Conservation (phyloP, 1,284 basidiomycete genomes). For the Irpex rosettiformis region DNA sequence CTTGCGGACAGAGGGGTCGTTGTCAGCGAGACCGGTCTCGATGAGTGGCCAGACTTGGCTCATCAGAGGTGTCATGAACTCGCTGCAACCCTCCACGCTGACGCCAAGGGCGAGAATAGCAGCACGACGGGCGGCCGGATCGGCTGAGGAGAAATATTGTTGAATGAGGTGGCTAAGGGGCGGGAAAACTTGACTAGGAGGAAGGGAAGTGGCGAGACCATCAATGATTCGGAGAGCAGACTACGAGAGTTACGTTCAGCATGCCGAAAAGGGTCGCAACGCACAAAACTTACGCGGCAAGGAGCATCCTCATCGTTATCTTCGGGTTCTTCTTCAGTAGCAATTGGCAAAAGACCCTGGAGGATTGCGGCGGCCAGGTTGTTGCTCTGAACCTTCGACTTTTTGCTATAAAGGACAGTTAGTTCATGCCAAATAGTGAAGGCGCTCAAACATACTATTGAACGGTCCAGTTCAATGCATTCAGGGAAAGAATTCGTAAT, state of each 20-base stretch:
- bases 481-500: slow-evolving; percentile 89
- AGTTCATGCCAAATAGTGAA: background rate
- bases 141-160: slow-evolving; percentile 80
- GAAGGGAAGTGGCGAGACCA: slow-evolving; percentile 89
- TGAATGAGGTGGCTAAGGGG: slow-evolving; percentile 81
- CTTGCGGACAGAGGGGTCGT: slow-evolving; percentile 85
- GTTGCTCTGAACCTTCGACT: slow-evolving; percentile 89
- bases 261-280: slow-evolving; percentile 3
- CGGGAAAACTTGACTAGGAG: slow-evolving; percentile 96
- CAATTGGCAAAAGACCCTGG: slow-evolving; percentile 91
- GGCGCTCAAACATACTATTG: slow-evolving; percentile 64
- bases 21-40: slow-evolving; percentile 85
- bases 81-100: slow-evolving; percentile 95
- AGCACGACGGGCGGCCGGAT: slow-evolving; percentile 81
- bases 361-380: slow-evolving; percentile 87
- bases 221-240: slow-evolving; percentile 96
- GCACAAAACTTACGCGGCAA: slow-evolving; percentile 62
- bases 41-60: slow-evolving; percentile 93
- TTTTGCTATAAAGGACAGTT: slow-evolving; percentile 66
- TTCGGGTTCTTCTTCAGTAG: slow-evolving; percentile 85
- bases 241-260: slow-evolving; percentile 31
- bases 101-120: slow-evolving; percentile 97
- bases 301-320: slow-evolving; percentile 92
- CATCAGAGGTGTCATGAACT: slow-evolving; percentile 96
- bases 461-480: slow-evolving; percentile 95